Evolutionary conservation across 345 rosid genomes (phyloP), one percentile per base, ranked within the genome.

Genomic region (Arabidopsis suecica): DNA sequence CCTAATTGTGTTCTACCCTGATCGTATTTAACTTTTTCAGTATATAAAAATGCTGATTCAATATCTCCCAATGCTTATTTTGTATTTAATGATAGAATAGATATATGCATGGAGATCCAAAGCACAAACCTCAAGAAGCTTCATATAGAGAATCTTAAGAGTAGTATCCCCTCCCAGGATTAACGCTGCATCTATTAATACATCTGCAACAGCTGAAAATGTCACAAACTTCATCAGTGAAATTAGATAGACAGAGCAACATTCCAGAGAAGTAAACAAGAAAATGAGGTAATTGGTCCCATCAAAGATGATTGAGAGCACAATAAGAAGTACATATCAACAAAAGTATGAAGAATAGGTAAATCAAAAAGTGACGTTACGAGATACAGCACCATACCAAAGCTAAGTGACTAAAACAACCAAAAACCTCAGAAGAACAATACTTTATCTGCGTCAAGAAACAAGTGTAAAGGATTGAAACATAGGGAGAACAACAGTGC

Each of bases 181-280:
- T 74, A 87, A 85, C 9, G 99, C 99, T 42, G 96, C 97, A 75
- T 95, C 98, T 25, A 77, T 86, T 83, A 95, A 81, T 65, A 91
- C 97, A 77, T 95, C 98, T 83, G 96, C 97, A 77, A 93, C 96
- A 87, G 97, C 99, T 95, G 84, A 65, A 61, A 84, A 79, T 77
- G 85, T 72, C 72, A 79, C 63, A 82, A 55, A 82, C 58, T 78
- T 70, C 33, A 68, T 90, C 77, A 88, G 84, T 69, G 13, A 64
- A 54, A 42, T 69, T 71, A 74, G 76, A 56, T 42, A 56, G 33
- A 42, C 18, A 60, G 47, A 50, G 59, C 37, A 41, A 66, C 5
- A 28, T 37, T 59, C 32, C 58, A 65, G 61, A 10, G 36, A 71
- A 57, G 55, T 44, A 48, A 70, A 62, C 57, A 54, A 76, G 33